A percentile compares a stretch with the other conserved stretches of the same genome.
These are phyloP conservation scores for Debaryomyces fabryi DNA, from an alignment of 1,139 yeast species.

Conservation along the genomic window DNA sequence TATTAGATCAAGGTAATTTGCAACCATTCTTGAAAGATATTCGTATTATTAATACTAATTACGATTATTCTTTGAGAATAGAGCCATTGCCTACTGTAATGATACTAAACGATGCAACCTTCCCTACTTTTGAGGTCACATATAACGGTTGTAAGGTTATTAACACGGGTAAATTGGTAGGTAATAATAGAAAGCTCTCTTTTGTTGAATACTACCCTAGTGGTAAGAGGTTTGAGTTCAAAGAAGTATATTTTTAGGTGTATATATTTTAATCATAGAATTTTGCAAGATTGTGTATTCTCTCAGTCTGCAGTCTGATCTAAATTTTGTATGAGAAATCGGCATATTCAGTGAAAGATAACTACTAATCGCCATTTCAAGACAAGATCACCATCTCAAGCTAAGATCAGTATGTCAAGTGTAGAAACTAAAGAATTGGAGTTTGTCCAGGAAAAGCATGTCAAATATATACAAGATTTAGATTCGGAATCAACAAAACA, in stretches of 20 bases:
- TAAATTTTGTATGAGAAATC: background rate
- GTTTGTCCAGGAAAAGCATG: slow-evolving; percentile 32
- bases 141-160: slow-evolving; percentile 83
- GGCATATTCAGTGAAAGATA: no score
- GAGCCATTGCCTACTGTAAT: slow-evolving; percentile 79
- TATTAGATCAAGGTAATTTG: slow-evolving; percentile 84
- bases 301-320: slow-evolving; percentile 3
- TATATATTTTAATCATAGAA: slow-evolving; percentile 35
- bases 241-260: slow-evolving; percentile 46
- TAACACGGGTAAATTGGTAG: slow-evolving; percentile 65
- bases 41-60: slow-evolving; percentile 69
- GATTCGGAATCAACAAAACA: slow-evolving; percentile 36
- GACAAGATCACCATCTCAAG: background rate
- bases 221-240: slow-evolving; percentile 50
- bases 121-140: slow-evolving; percentile 72
- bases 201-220: slow-evolving; percentile 75
- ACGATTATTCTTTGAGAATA: slow-evolving; percentile 67
- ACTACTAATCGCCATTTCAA: no score
- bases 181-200: slow-evolving; percentile 50
- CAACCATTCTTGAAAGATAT: slow-evolving; percentile 71
- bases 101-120: slow-evolving; percentile 66
- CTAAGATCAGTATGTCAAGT: background rate
- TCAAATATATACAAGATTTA: slow-evolving; percentile 38
- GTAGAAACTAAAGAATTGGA: background rate
- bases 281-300: background rate